Evolutionary conservation across 768 basidiomycete genomes (phyloP), one percentile per base, ranked within the genome.

Genomic region (Auricularia sp.): DNA sequence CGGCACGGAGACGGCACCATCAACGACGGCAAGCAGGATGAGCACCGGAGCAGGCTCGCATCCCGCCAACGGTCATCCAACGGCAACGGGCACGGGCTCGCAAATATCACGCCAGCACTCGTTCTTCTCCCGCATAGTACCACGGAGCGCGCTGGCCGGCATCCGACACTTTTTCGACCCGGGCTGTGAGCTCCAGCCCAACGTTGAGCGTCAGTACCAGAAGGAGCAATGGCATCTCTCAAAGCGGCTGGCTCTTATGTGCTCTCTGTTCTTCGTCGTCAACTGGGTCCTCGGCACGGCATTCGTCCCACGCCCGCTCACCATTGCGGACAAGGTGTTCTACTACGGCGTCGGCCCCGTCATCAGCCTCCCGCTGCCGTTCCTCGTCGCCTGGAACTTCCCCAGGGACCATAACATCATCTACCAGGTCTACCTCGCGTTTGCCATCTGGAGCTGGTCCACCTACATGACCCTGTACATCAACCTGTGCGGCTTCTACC

Each of bases 341-440:
- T 79, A 84, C 69, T 88, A 83, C 71, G 84, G 78, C 18, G 77
- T 88, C 68, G 81, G 84, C 2, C 85, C 89, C 2, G 73, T 76
- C 3, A 72, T 89, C 62, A 87, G 82, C 35, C 72, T 91, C 24
- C 88, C 87, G 1, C 75, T 91, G 42, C 71, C 85, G 35, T 72
- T 83, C 62, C 80, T 90, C 78, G 81, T 91, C 64, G 77, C 87
- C 64, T 87, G 82, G 70, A 86, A 93, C 77, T 85, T 84, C 78
- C 90, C 90, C 1, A 79, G 87, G 54, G 82, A 86, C 66, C 79
- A 82, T 21, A 77, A 78, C 14, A 73, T 76, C 35, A 72, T 82
- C 3, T 92, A 90, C 73, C 91, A 92, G 74, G 61, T 78, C n/a
- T 77, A 82, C 58, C 75, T 90, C 18, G 74, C 79, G 3, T 72